A percentile compares a stretch with the other conserved stretches of the same genome.
These are phyloP conservation scores for Trichophyton verrucosum DNA, from an alignment of 2,329 filamentous ascomycete species.

Conservation along the genomic window DNA sequence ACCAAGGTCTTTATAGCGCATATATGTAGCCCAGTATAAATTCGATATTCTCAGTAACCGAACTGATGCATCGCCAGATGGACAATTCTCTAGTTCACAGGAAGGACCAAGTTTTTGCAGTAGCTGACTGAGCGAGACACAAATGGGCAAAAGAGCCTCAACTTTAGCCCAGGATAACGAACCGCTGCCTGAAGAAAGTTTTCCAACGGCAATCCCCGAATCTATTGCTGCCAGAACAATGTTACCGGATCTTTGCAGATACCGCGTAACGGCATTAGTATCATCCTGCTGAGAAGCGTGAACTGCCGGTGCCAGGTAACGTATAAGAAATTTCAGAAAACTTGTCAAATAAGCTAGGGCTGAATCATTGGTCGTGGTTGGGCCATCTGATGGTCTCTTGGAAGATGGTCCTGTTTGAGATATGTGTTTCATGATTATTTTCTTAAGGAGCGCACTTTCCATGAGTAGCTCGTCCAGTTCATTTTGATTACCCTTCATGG, in stretches of 20 bases:
- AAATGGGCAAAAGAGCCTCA: conserved; percentile 26
- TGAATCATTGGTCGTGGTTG: conserved; percentile 10
- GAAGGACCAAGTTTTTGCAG: conserved; percentile 13
- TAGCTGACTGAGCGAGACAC: conserved; percentile 24
- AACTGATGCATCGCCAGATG: conserved; percentile 14
- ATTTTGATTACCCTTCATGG: conserved; percentile 27
- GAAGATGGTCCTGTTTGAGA: conserved; percentile 15
- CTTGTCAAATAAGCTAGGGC: conserved; percentile 27
- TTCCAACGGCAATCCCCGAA: conserved; percentile 29
- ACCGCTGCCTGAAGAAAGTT: conserved; percentile 27
- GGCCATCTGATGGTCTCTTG: conserved; percentile 12
- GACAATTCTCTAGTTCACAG: conserved; percentile 8
- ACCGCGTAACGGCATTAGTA: conserved; percentile 23
- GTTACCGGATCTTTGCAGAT: conserved; percentile 22
- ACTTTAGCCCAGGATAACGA: conserved; percentile 28
- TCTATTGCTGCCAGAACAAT: conserved; percentile 32
- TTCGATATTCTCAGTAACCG: conserved; percentile 34
- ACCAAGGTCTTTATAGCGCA: conserved; percentile 30
- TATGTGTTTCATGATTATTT: conserved; percentile 25
- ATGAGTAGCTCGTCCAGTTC: conserved; percentile 35
- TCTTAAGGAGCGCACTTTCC: conserved; percentile 33
- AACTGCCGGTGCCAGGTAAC: conserved; percentile 26
- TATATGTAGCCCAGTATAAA: conserved; percentile 36
- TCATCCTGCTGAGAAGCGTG: conserved; percentile 19
- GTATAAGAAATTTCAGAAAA: conserved; percentile 30